Evolutionary conservation across 164 flowering plant genomes (phyloP).

Genomic region (Hamamelis virginiana): DNA sequence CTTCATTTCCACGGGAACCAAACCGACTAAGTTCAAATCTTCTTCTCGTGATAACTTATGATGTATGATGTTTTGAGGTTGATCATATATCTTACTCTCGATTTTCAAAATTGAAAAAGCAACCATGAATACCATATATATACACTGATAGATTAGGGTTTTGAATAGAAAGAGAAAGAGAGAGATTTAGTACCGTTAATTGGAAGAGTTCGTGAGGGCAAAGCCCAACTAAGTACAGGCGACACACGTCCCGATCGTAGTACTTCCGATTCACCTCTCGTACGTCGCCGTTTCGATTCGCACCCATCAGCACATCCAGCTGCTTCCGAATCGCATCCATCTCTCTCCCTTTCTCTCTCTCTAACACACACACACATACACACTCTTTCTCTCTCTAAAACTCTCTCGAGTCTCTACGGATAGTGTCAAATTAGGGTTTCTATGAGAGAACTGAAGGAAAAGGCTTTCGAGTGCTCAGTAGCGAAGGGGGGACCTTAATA

Average conservation of each 20-base stretch:
- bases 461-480: no score
- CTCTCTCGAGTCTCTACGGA: no score
- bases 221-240: constrained; percentile 86
- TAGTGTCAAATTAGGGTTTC: not conserved
- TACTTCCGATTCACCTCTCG: constrained; percentile 87
- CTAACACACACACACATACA: no score
- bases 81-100: no score
- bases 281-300: constrained; percentile 93
- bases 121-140: not conserved
- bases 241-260: constrained; percentile 98
- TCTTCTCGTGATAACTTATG: no score
- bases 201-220: constrained; percentile 99
- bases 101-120: not conserved
- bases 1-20: no score
- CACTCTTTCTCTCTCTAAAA: not conserved
- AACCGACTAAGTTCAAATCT: no score
- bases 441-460: no score
- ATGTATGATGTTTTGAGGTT: no score
- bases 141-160: not conserved
- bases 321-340: constrained; percentile 98
- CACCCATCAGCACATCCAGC: constrained; percentile 94
- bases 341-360: not conserved
- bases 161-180: not conserved
- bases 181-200: constrained; percentile 53
- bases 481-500: no score